Evolutionary conservation across 1,284 basidiomycete species (phyloP).

Genomic region (Naganishia liquefaciens): DNA sequence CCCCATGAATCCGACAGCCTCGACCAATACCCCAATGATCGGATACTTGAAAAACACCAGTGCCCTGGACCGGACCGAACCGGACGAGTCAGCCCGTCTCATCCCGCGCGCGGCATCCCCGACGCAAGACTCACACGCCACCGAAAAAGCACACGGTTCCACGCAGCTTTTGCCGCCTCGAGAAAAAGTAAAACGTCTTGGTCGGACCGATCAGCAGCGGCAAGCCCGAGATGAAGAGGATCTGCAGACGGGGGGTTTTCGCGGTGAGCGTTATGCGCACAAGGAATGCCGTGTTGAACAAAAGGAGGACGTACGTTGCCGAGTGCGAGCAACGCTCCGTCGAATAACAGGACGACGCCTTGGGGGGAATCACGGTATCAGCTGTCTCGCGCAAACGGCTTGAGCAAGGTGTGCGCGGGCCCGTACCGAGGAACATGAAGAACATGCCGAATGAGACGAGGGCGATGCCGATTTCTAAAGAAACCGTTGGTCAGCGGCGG

Average conservation of each 20-base stretch:
- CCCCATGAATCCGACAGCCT: slow-evolving; percentile 94
- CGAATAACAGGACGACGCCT: slow-evolving; percentile 91
- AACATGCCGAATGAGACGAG: slow-evolving; percentile 94
- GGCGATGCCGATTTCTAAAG: slow-evolving; percentile 87
- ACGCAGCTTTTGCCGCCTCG: slow-evolving; percentile 89
- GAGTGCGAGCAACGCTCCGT: slow-evolving; percentile 92
- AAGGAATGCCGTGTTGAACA: too few species aligned
- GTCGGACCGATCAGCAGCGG: slow-evolving; percentile 92
- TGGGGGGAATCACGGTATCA: background rate
- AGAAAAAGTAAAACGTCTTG: slow-evolving; percentile 98
- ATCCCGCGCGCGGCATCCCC: background rate
- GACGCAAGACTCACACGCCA: slow-evolving; percentile 61
- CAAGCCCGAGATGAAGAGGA: slow-evolving; percentile 87
- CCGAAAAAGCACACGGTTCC: slow-evolving; percentile 91
- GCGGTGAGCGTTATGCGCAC: too few species aligned
- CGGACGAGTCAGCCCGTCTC: background rate
- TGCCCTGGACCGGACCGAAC: slow-evolving; percentile 38
- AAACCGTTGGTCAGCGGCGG: background rate
- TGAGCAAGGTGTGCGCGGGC: background rate
- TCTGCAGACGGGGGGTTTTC: slow-evolving; percentile 57
- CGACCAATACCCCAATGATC: slow-evolving; percentile 87
- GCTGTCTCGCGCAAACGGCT: background rate
- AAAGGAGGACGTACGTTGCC: slow-evolving; percentile 73
- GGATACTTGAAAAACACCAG: slow-evolving; percentile 80
- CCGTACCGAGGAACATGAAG: slow-evolving; percentile 83